phyloP scores from a whole-genome alignment of 2,329 filamentous ascomycete genomes.

The Diaporthe citrichinensis region DNA sequence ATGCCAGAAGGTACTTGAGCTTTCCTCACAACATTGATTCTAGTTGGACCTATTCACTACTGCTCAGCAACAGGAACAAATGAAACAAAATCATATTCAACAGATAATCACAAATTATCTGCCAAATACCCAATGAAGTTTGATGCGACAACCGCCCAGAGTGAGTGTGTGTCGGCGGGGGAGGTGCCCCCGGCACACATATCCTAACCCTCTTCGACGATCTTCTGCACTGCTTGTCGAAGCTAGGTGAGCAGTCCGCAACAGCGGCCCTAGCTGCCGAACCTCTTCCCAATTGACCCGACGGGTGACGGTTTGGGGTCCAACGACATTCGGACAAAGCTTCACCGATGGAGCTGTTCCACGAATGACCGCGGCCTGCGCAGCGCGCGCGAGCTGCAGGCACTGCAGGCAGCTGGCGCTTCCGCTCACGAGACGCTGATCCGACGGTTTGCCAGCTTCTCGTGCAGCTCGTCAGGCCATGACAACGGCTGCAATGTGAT shows the following conservation, averaged over 20 bases:
- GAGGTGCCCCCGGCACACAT: not conserved
- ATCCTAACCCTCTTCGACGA: not conserved
- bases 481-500: not conserved
- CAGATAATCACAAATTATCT: not conserved
- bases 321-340: conserved; percentile 33
- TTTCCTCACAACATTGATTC: too few relatives aligned
- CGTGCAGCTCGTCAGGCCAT: not conserved
- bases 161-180: not conserved
- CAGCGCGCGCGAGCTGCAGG: not conserved
- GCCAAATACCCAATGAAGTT: not conserved
- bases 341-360: conserved; percentile 35
- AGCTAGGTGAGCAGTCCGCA: not conserved
- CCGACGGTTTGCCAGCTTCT: not conserved
- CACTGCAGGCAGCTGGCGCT: not conserved
- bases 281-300: not conserved
- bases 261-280: conserved; percentile 37
- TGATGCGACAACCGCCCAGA: not conserved
- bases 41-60: too few relatives aligned
- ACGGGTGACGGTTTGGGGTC: conserved; percentile 15
- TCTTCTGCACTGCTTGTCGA: too few relatives aligned
- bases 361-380: conserved; percentile 28
- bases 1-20: too few relatives aligned
- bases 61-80: not conserved
- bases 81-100: not conserved
- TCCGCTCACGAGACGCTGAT: not conserved